Evolutionary conservation across 208 protist genomes (phyloP).

Genomic region (Angomonas deanei): DNA sequence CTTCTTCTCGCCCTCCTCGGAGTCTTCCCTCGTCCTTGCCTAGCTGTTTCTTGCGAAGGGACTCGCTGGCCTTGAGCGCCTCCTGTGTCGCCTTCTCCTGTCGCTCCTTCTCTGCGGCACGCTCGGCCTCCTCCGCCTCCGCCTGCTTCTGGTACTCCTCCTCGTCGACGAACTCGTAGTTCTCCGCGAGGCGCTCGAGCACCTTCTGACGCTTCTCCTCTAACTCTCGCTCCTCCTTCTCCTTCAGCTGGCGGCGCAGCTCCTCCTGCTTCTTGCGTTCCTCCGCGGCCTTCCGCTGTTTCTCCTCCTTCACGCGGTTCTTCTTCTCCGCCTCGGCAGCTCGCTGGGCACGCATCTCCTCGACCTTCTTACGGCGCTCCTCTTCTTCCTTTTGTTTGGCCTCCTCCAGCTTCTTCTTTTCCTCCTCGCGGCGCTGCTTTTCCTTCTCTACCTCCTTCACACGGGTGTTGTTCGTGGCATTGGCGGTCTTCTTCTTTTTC

Average conservation of each 20-base stretch:
- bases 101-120: constrained; percentile 21
- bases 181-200: background rate
- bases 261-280: constrained; percentile 34
- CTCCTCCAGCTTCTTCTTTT: constrained; percentile 23
- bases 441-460: constrained; percentile 12
- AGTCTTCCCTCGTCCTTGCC: constrained; percentile 7
- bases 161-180: background rate
- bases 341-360: constrained; percentile 13
- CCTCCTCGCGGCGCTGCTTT: constrained; percentile 22
- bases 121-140: constrained; percentile 15
- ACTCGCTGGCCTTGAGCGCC: constrained; percentile 18
- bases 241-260: constrained; percentile 33
- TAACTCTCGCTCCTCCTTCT: constrained; percentile 34
- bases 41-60: constrained; percentile 6
- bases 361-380: constrained; percentile 5
- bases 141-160: constrained; percentile 8
- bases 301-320: constrained; percentile 25
- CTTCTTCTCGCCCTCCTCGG: constrained; percentile 15
- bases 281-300: constrained; percentile 23
- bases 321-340: constrained; percentile 17
- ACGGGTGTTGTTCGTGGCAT: constrained; percentile 4
- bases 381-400: constrained; percentile 21
- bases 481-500: too few species aligned
- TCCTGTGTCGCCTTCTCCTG: constrained; percentile 24
- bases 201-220: constrained; percentile 32